Evolutionary conservation across 2,329 filamentous ascomycete species (phyloP), one percentile per base, ranked within the genome.

Genomic region (Sclerotinia glacialis): DNA sequence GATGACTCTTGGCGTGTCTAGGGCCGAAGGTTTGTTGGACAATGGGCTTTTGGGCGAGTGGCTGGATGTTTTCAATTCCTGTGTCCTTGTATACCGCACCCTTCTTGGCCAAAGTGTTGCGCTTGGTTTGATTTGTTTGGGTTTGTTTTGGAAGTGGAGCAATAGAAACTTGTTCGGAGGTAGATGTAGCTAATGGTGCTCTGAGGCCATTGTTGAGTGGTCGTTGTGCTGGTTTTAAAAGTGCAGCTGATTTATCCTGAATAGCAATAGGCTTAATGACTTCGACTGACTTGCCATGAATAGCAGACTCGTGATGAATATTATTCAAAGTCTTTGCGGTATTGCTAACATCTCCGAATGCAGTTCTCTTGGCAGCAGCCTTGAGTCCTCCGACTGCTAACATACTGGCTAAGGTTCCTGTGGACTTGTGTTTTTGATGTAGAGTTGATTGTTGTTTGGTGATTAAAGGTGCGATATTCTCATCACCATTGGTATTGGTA

Each of bases 351-450:
- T 96, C 93, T 60, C 86, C 90, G 78, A 96, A 93, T 16, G 87
- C 91, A 69, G 88, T 87, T 71, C 93, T 88, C 80, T 93, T 95
- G 65, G 88, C 82, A 67, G 85, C 83, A 64, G 83, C 83, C 78
- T 89, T 91, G 70, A 88, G 78, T 49, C 81, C 83, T 67, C 80
- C 83, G 6, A 81, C 83, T 69, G 83, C 80, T 68, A 83, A 76
- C 72, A 81, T 82, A 56, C 71, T 72, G 75, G 81, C 73, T 79
- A 91, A 71, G 83, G 84, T 78, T 79, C 89, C 78, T 78, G 87
- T 88, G 11, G 93, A 96, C 79, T 96, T 96, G 80, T 92, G 89
- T 70, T 90, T 89, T 73, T 92, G 88, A 73, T 96, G 91, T 69
- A 93, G 80, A 64, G 65, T 66, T 59, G 63, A 60, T 62, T 84